Base-by-base conservation (phyloP, 2,329 filamentous ascomycete species). In the Aplosporella prunicola region DNA sequence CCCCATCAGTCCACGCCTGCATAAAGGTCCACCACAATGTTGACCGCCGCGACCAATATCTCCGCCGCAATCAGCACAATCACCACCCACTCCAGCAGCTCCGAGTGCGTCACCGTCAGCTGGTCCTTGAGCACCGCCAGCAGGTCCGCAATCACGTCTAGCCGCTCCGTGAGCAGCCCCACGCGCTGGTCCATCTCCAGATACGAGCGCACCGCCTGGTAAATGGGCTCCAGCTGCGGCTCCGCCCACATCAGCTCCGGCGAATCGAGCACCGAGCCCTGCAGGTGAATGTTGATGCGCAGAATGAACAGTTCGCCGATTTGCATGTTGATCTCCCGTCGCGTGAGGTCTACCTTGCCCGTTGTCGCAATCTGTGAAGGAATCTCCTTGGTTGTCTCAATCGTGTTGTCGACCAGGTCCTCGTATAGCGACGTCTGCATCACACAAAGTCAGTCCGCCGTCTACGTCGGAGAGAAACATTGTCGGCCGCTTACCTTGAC, bases 171-270 rank as follows among this genome's bases (percentile, higher is more conserved):
- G 53, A 98, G 65, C 25, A 98, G 68, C 16, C 79, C 78, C 9
- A 96, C 89, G 40, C 91, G 72, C 67, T 96, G 91, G 60, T 96
- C 91, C 83, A 98, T 96, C 66, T 98, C 91, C 14, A 98, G 69
- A 58, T 98, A 98, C 56, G 82, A 91, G 40, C 91, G 73, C 28
- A 96, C 91, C 38, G 91, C 91, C 59, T 93, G 83, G 58, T 98
- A 98, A 18, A 98, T 82, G 5, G 91, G 91, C 54, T 98, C 91
- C 5, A 98, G 72, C 60, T 95, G 88, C 7, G 91, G 91, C 62
- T 98, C 91, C 20, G 89, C 84, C 91, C 91, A 98, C 72, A 98
- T 96, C 27, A 98, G 72, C 63, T 98, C 91, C 0, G 91, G 91
- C 8, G 88, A 93, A 59, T 98, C 91, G 25, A 98, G 79, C 5